Base-by-base conservation (phyloP, 441 rosid species). In the Macaranga tanarius region DNA sequence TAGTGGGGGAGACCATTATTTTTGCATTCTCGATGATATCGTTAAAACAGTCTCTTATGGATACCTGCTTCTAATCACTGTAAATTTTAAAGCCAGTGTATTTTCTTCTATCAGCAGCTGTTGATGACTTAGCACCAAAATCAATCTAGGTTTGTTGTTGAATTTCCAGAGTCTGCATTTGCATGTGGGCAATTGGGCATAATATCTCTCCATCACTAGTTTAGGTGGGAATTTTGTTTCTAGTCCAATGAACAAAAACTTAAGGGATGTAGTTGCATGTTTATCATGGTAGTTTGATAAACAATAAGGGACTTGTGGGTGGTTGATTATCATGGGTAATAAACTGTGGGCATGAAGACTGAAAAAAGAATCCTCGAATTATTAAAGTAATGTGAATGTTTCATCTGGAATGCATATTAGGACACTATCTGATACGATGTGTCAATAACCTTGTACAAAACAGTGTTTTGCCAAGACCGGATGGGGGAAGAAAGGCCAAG, bases 21-120 rank as follows among this genome's bases (percentile, higher is more conserved):
- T 62, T 56, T 28, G 31, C 44, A 22, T 34, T 20, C 31, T n/a
- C 38, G 17, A 38, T 38, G 11, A 19, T 47, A 6, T 62, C 31
- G 17, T 25, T 44, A 23, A 45, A 62, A 58, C 26, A 26, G 50
- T 47, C 50, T 40, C 31, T 31, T 40, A 19, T 51, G 47, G 56
- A 59, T 67, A 51, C 31, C 25, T 44, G 62, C 55, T 59, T 52
- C 64, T 70, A 67, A 38, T 56, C 71, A n/a, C 42, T 75, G 72
- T 79, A 65, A 67, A 70, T 55, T 7, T 57, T 48, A 34, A 56
- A 72, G 60, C 67, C 23, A 10, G 31, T 19, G 5, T 51, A 47
- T 45, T 55, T 50, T 74, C 44, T 19, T 38, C 58, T 69, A 28
- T 55, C 6, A 50, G 38, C 26, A 17, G 60, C 55, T 25, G n/a